Conservation (phyloP, 1,284 basidiomycete species). For the Inonotus hispidus region DNA sequence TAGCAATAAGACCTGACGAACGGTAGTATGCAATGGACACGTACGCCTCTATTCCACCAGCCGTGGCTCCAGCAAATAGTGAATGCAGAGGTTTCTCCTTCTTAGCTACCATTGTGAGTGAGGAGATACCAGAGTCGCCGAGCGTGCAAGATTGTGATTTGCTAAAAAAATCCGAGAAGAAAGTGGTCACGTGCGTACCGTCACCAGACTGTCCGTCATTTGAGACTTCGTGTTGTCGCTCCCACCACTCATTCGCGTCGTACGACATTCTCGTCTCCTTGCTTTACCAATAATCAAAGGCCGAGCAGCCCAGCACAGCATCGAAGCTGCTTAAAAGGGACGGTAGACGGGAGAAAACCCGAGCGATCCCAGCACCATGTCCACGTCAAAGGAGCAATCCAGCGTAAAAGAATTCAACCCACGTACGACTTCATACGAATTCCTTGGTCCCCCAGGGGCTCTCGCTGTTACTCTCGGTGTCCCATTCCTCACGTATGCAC, state of each 20-base stretch:
- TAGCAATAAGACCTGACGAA: conserved; percentile 34
- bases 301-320: not conserved
- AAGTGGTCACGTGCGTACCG: too few species aligned
- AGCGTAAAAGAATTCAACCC: conserved; percentile 46
- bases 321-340: not conserved
- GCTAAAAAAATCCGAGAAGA: too few species aligned
- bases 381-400: conserved; percentile 5
- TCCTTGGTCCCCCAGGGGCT: conserved; percentile 82
- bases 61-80: conserved; percentile 86
- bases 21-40: conserved; percentile 24
- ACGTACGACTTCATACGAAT: conserved; percentile 71
- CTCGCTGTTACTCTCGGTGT: conserved; percentile 68
- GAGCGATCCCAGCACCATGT: not conserved
- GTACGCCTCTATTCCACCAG: conserved; percentile 90
- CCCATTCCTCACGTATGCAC: conserved; percentile 70
- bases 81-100: conserved; percentile 78
- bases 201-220: not conserved
- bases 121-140: not conserved
- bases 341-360: not conserved
- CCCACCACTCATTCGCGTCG: not conserved
- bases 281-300: too few species aligned
- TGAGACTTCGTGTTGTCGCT: not conserved
- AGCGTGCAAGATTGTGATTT: too few species aligned
- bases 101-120: conserved; percentile 25
- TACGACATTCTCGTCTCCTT: not conserved